Evolutionary conservation across 257 asterid species (phyloP), one percentile per base, ranked within the genome.

Genomic region (Fraxinus excelsior): DNA sequence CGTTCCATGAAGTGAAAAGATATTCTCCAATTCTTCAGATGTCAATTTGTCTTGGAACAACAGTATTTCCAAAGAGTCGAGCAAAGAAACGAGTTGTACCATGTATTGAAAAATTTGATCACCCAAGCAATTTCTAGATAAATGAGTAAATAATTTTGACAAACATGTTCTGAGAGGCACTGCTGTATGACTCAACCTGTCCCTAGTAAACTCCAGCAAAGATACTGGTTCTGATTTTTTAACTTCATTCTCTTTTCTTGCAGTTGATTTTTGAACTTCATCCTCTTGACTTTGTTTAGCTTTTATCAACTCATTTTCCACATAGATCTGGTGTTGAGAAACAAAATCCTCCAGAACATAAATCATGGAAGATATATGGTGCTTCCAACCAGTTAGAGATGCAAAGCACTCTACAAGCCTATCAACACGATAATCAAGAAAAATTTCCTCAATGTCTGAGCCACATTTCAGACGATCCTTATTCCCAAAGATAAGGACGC

Each of bases 401-500:
- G 67, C 81, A 0, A 80, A 66, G 71, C 86, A 84, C 1, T 82
- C 74, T 26, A 26, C 21, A 31, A 87, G 87, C 56, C 80, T 82
- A 1, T 82, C 76, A 25, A 84, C 79, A 51, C 91, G 91, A 71
- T 82, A 56, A 35, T 88, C 90, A 37, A 85, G 67, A 65, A 78
- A 78, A 8, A 88, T 84, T 10, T 84, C 90, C 74, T 84, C 70
- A 68, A 78, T 79, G 44, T 83, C 75, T 7, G 83, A 65, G 12
- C 84, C 80, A 53, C 85, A 66, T 65, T 87, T 78, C 28, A 85
- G 72, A 29, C 79, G 56, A 21, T 85, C 82, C 79, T 82, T 82
- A 60, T 80, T 85, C 62, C 91, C 91, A 72, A 88, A 78, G 32
- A 88, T 78, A 76, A 88, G 84, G 69, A 85, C 19, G 40, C 81